A percentile compares a stretch with the other conserved stretches of the same genome.
phyloP scores from a whole-genome alignment of 495 filamentous ascomycete species.

The Staphylotrichum longicolle region DNA sequence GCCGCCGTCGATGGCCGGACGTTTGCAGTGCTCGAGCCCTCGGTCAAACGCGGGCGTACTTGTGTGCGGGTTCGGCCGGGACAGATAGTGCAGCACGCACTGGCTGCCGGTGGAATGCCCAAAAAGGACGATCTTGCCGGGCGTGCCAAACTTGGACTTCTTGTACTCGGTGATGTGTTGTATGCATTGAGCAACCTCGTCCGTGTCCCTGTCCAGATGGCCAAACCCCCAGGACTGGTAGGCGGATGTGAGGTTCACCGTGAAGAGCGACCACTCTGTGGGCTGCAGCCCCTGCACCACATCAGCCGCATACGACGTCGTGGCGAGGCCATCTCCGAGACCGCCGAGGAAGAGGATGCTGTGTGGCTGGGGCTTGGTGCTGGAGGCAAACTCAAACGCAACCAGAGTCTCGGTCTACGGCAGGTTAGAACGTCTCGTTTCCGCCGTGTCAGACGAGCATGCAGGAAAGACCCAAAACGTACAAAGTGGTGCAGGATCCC shows the following conservation, averaged over 20 bases:
- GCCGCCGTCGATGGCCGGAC: constrained; percentile 59
- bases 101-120: constrained; percentile 75
- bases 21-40: constrained; percentile 24
- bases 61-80: constrained; percentile 27
- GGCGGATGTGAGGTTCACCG: constrained; percentile 59
- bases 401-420: constrained; percentile 47
- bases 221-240: constrained; percentile 67
- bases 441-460: neutral
- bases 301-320: constrained; percentile 57
- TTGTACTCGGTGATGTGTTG: constrained; percentile 53
- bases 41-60: constrained; percentile 20
- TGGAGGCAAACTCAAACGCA: constrained; percentile 42
- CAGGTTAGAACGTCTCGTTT: neutral
- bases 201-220: constrained; percentile 60
- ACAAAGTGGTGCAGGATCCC: constrained; percentile 59
- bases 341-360: constrained; percentile 72
- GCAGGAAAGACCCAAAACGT: constrained; percentile 17
- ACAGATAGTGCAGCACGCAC: constrained; percentile 69
- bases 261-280: constrained; percentile 59
- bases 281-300: constrained; percentile 54
- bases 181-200: constrained; percentile 64
- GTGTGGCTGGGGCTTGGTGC: constrained; percentile 41
- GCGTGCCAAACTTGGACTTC: constrained; percentile 29
- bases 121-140: constrained; percentile 65
- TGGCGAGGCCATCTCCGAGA: constrained; percentile 66